Evolutionary conservation across 805 yeast species (phyloP), one percentile per base, ranked within the genome.

Genomic region (Saturnispora mendoncae): DNA sequence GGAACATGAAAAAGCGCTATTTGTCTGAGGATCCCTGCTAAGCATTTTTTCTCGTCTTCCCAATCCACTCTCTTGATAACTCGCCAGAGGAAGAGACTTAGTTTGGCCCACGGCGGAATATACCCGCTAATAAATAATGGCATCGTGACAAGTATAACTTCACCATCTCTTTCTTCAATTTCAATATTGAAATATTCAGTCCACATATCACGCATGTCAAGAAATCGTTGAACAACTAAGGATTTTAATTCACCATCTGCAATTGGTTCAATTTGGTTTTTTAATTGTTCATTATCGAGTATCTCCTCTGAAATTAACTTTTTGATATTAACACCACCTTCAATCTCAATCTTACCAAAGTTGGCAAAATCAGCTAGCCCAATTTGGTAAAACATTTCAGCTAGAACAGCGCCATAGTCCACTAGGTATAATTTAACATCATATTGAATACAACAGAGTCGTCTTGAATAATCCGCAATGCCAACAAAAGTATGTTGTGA

Each of bases 361-460:
- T 87, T 88, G 33, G 81, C 74, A 60, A 92, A 86, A 45, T 84
- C 85, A 1, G 80, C 62, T 12, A 92, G 60, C 0, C 83, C 86
- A 4, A 83, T 62, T 52, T 92, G 97, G 58, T 87, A 92, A 52
- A 83, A 87, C 42, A 86, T 66, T 46, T 84, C 85, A 45, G 63
- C 60, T 23, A 80, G 66, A 1, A 84, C 56, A 0, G 83, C 69
- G 0, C 80, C 85, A 58, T 86, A 92, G 58, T 90, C 96, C 15
- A 90, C 76, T 19, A 92, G 60, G 55, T 72, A 81, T 12, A 92
- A 64, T 44, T 78, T 76, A 7, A 87, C 81, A 51, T 81, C 95
- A 54, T 78, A 73, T 56, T 92, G 98, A 33, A 90, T 67, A n/a
- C 95, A 82, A 12, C 83, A 79, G 17, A 90, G 64, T 33, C 97